These are phyloP conservation scores for Colletotrichum nymphaeae DNA, from an alignment of 2,329 filamentous ascomycete species.

Conservation along the genomic window DNA sequence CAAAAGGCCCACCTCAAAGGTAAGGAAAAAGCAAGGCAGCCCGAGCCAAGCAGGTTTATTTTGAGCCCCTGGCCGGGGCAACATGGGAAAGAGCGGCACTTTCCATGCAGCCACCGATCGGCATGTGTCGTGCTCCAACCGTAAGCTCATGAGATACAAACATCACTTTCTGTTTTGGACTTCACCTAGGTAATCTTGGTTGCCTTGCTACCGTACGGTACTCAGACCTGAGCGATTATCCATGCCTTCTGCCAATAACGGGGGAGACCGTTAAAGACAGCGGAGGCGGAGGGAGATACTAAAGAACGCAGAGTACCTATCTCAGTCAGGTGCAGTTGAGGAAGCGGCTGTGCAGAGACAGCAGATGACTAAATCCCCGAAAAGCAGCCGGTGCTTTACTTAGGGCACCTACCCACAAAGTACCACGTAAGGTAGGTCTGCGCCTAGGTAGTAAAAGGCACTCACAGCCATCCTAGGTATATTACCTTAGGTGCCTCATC, in stretches of 20 bases:
- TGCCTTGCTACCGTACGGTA: neutral
- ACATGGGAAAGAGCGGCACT: neutral
- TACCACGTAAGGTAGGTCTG: no score
- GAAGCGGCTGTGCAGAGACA: conserved; percentile 6
- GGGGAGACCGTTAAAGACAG: neutral
- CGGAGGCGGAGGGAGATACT: neutral
- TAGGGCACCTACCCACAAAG: no score
- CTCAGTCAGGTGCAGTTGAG: neutral
- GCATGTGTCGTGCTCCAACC: no score
- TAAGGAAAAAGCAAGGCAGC: neutral
- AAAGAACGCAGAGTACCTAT: neutral
- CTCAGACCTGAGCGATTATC: neutral
- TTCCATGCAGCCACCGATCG: neutral
- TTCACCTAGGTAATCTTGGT: no score
- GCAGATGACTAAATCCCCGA: conserved; percentile 3
- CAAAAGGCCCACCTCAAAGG: no score
- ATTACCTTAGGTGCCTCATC: no score
- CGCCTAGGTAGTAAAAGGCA: no score
- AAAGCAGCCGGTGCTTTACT: conserved; percentile 3
- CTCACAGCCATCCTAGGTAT: no score
- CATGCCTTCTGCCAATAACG: neutral
- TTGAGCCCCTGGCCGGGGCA: neutral
- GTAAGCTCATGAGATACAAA: no score
- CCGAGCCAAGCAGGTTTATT: neutral
- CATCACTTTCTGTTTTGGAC: neutral